A percentile compares a stretch with the other conserved stretches of the same genome.
These are phyloP conservation scores for Wallemia hederae DNA, from an alignment of 1,284 basidiomycete genomes.

Conservation along the genomic window DNA sequence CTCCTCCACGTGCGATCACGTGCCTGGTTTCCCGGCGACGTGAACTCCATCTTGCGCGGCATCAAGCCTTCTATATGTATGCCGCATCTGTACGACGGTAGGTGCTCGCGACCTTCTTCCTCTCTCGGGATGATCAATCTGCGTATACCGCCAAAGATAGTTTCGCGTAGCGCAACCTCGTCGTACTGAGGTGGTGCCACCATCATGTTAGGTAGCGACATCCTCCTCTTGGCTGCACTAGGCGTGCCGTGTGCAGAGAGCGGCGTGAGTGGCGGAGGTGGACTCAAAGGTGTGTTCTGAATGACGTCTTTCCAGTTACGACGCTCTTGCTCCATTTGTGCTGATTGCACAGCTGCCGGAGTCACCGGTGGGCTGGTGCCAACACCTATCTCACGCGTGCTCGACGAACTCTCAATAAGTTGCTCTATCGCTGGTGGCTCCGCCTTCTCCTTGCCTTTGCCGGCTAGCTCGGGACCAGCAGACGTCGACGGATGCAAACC, in stretches of 20 bases:
- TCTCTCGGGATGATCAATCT: slow-evolving; percentile 15
- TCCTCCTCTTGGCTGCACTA: neutral
- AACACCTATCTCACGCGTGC: neutral
- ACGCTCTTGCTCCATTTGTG: neutral
- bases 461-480: neutral
- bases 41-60: slow-evolving; percentile 85
- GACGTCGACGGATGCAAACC: neutral
- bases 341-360: neutral
- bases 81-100: slow-evolving; percentile 59
- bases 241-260: neutral
- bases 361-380: neutral
- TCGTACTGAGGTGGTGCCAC: neutral
- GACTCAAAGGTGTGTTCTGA: neutral
- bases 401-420: neutral
- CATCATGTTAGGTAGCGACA: neutral
- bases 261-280: neutral
- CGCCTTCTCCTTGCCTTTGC: neutral
- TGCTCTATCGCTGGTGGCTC: neutral
- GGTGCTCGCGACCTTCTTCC: slow-evolving; percentile 48
- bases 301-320: neutral
- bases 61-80: slow-evolving; percentile 61
- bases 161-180: neutral
- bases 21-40: slow-evolving; percentile 50
- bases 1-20: slow-evolving; percentile 73
- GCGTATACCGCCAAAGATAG: neutral